These are phyloP conservation scores for Podosphaera aphanis DNA, from an alignment of 2,329 filamentous ascomycete species.

Conservation along the genomic window DNA sequence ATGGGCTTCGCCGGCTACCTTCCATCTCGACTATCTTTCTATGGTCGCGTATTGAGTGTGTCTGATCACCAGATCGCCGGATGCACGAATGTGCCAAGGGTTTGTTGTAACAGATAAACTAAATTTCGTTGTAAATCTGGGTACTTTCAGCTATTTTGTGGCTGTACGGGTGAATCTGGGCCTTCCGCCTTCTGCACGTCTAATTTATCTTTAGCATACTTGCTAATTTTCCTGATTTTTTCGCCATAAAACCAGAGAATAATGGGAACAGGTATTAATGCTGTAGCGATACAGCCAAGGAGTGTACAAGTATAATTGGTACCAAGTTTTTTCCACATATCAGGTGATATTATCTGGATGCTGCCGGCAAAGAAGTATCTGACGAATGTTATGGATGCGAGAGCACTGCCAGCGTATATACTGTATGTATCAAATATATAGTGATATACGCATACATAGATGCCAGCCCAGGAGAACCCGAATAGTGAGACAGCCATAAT, in stretches of 20 bases:
- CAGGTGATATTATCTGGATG: conserved; percentile 17
- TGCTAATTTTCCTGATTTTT: conserved; percentile 7
- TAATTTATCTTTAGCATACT: conserved; percentile 5
- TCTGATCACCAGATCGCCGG: too few relatives aligned
- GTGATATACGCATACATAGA: conserved; percentile 21
- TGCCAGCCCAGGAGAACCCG: conserved; percentile 20
- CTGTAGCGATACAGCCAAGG: conserved; percentile 5
- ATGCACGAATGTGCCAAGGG: too few relatives aligned
- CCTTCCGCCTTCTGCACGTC: too few relatives aligned
- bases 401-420: conserved; percentile 8
- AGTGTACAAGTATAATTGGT: conserved; percentile 9
- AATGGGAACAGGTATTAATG: conserved; percentile 9
- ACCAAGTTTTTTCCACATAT: conserved; percentile 17
- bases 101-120: too few relatives aligned
- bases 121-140: too few relatives aligned
- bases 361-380: conserved; percentile 5
- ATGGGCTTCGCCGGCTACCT: too few relatives aligned
- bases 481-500: conserved; percentile 20
- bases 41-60: too few relatives aligned
- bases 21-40: too few relatives aligned
- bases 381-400: conserved; percentile 5
- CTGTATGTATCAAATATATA: conserved; percentile 23
- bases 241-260: conserved; percentile 6
- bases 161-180: too few relatives aligned
- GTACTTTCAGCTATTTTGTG: too few relatives aligned